A percentile compares a stretch with the other conserved stretches of the same genome.
These are phyloP conservation scores for Fusarium verticillioides DNA, from an alignment of 2,329 filamentous ascomycete species.

Conservation along the genomic window DNA sequence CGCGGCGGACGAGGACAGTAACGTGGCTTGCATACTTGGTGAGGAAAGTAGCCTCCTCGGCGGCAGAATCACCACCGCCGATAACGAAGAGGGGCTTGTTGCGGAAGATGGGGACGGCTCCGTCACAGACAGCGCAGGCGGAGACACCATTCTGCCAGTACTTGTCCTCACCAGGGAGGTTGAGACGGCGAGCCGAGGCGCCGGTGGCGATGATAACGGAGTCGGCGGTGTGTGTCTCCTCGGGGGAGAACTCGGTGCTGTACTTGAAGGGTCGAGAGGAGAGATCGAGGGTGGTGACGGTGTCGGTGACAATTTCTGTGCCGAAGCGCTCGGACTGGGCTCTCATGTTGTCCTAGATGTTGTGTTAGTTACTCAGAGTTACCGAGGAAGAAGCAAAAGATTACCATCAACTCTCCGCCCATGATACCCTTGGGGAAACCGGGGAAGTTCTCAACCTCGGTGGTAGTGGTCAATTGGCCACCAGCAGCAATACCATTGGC, in stretches of 20 bases:
- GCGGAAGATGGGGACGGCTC: constrained; percentile 95
- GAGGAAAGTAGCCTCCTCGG: constrained; percentile 96
- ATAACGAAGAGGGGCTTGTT: constrained; percentile 97
- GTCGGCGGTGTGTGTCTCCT: constrained; percentile 87
- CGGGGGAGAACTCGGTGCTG: constrained; percentile 89
- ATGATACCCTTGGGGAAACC: constrained; percentile 92
- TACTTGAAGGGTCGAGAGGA: constrained; percentile 88
- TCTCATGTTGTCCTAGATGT: constrained; percentile 83
- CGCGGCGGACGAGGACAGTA: constrained; percentile 89
- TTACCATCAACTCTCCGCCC: constrained; percentile 85
- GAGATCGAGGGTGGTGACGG: constrained; percentile 88
- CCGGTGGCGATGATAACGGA: constrained; percentile 94
- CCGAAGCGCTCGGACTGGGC: constrained; percentile 91
- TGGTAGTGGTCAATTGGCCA: constrained; percentile 97
- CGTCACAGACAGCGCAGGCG: constrained; percentile 97
- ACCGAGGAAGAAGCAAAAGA: constrained; percentile 35
- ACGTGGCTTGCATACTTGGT: constrained; percentile 98
- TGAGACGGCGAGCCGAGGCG: constrained; percentile 86
- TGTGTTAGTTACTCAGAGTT: constrained; percentile 3
- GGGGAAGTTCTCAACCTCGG: constrained; percentile 98
- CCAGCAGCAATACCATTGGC: constrained; percentile 96
- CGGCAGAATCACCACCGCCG: constrained; percentile 94
- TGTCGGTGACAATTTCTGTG: constrained; percentile 93
- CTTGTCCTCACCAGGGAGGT: constrained; percentile 87
- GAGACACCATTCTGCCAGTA: constrained; percentile 99